Percentiles rank a stretch among this genome's conserved stretches.
Evolutionary conservation across 495 filamentous ascomycete species (phyloP).

Genomic region (Articulospora tetracladia): DNA sequence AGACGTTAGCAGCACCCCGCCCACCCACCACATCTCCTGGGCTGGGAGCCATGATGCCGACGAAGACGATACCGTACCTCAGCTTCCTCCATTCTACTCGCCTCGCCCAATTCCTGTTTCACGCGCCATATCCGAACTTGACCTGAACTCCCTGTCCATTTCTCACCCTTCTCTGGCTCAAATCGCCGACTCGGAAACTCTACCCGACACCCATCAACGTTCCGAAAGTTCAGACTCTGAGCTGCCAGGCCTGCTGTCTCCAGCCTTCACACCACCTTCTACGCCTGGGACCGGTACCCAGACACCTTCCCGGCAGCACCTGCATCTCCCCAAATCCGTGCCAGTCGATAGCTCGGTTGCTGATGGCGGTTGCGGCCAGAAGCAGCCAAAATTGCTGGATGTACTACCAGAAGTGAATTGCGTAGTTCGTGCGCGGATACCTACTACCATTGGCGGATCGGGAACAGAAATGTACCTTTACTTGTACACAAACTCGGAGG

Average conservation of each 20-base stretch:
- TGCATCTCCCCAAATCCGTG: constrained; percentile 41
- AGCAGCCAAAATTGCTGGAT: constrained; percentile 63
- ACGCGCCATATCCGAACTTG: constrained; percentile 30
- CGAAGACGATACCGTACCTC: constrained; percentile 12
- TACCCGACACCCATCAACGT: constrained; percentile 15
- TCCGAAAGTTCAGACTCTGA: constrained; percentile 33
- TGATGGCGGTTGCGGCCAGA: constrained; percentile 45
- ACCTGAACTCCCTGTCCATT: constrained; percentile 27
- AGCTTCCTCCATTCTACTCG: constrained; percentile 39
- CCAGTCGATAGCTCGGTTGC: constrained; percentile 51
- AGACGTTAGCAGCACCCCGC: neutral
- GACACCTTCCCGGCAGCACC: constrained; percentile 13
- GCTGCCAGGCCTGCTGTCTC: constrained; percentile 59
- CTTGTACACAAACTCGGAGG: constrained; percentile 86
- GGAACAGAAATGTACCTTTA: constrained; percentile 97
- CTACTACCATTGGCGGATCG: constrained; percentile 57
- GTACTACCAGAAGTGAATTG: constrained; percentile 73
- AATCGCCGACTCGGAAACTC: neutral
- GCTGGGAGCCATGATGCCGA: neutral
- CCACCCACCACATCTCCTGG: neutral
- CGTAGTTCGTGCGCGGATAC: constrained; percentile 79
- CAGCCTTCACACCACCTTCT: constrained; percentile 77
- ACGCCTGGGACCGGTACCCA: constrained; percentile 63
- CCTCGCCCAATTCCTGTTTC: constrained; percentile 35
- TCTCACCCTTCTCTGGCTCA: constrained; percentile 5